Conservation (phyloP, 345 rosid species). For the Citrus hindsii region DNA sequence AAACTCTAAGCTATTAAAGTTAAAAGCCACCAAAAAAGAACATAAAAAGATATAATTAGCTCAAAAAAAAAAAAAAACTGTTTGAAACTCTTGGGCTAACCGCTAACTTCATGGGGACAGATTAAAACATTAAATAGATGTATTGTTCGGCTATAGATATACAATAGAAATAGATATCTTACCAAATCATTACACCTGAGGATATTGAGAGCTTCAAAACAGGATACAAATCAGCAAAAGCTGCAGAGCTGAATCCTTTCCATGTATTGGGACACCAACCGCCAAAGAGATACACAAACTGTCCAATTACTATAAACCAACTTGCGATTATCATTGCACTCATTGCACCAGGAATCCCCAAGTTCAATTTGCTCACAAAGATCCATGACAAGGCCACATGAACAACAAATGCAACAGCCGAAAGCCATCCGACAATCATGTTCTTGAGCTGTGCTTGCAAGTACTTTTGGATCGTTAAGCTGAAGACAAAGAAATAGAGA, state of each 20-base stretch:
- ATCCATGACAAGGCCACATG: constrained; percentile 38
- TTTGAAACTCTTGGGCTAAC: too few species aligned
- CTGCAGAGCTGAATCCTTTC: constrained; percentile 54
- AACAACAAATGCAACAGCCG: constrained; percentile 11
- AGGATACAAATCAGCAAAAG: constrained; percentile 47
- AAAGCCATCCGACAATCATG: constrained; percentile 28
- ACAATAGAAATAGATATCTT: not conserved
- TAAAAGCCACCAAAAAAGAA: not conserved
- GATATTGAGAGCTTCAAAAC: constrained; percentile 58
- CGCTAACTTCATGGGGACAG: too few species aligned
- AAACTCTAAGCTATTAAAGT: constrained; percentile 40
- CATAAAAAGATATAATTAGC: not conserved
- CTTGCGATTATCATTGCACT: constrained; percentile 21
- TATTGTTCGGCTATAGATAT: not conserved
- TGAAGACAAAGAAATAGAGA: not conserved
- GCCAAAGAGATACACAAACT: constrained; percentile 40
- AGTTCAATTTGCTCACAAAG: constrained; percentile 18
- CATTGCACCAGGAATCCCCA: constrained; percentile 39
- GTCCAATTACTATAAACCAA: constrained; percentile 23
- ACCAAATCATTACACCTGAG: constrained; percentile 65
- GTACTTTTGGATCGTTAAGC: constrained; percentile 28
- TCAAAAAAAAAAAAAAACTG: too few species aligned
- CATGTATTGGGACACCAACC: constrained; percentile 72
- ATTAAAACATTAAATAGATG: too few species aligned
- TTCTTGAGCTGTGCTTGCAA: constrained; percentile 40